Conservation (phyloP, 176 grass and related monocot species). For the Saccharum officinarum region DNA sequence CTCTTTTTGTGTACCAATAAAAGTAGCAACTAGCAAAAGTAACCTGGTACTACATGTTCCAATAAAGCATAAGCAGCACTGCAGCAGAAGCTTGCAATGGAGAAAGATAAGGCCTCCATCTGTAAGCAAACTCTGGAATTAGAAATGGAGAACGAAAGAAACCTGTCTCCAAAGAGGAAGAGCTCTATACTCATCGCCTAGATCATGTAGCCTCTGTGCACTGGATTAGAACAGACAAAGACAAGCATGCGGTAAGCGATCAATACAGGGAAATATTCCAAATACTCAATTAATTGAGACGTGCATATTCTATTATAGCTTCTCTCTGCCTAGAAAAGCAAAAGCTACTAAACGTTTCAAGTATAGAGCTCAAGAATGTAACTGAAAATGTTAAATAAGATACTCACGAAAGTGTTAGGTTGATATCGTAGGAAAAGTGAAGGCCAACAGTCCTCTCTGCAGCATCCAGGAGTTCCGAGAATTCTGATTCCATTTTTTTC, state of each 20-base stretch:
- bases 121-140: slow-evolving; percentile 16
- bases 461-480: slow-evolving; percentile 69
- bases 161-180: slow-evolving; percentile 98
- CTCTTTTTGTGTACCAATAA: neutral
- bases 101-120: slow-evolving; percentile 16
- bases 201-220: slow-evolving; percentile 74
- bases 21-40: slow-evolving; percentile 7
- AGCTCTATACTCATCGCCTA: slow-evolving; percentile 63
- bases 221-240: slow-evolving; percentile 47
- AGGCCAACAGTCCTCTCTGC: slow-evolving; percentile 77
- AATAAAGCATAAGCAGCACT: slow-evolving; percentile 11
- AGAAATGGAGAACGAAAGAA: slow-evolving; percentile 37
- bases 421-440: slow-evolving; percentile 92
- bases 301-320: neutral
- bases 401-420: slow-evolving; percentile 86
- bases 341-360: neutral
- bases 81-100: neutral
- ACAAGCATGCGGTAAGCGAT: slow-evolving; percentile 17
- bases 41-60: neutral
- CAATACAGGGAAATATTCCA: slow-evolving; percentile 3
- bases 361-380: slow-evolving; percentile 12
- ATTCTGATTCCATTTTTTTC: slow-evolving; percentile 88
- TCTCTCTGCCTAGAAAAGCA: slow-evolving; percentile 1
- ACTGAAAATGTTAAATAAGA: slow-evolving; percentile 5
- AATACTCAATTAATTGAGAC: neutral